These are phyloP conservation scores for Alopecurus myosuroides DNA, from an alignment of 176 grass and related monocot species.

Conservation along the genomic window DNA sequence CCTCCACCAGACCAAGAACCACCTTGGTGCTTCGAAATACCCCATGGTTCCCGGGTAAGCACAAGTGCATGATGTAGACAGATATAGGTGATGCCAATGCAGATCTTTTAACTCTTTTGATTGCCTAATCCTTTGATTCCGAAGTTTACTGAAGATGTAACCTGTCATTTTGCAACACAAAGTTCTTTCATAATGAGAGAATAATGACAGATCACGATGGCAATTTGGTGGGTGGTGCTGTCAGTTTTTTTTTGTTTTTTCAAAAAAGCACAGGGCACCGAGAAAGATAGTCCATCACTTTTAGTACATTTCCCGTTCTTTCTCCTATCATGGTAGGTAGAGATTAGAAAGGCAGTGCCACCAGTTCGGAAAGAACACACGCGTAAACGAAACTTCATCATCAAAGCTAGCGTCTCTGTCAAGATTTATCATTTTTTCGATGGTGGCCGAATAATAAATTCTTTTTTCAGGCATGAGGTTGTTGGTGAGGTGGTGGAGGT, in stretches of 20 bases:
- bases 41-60: slow-evolving; percentile 96
- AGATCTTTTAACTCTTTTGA: not conserved
- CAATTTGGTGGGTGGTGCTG: not conserved
- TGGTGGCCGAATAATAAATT: not conserved
- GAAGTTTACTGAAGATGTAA: not conserved
- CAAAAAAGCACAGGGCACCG: not conserved
- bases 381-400: not conserved
- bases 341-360: not conserved
- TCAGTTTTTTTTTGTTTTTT: not conserved
- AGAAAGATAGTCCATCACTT: not conserved
- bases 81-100: not conserved
- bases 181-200: not conserved
- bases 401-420: not conserved
- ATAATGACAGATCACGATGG: not conserved
- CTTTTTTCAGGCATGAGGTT: slow-evolving; percentile 69
- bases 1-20: slow-evolving; percentile 87
- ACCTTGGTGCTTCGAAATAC: slow-evolving; percentile 85
- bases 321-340: not conserved
- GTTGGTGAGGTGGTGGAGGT: slow-evolving; percentile 89
- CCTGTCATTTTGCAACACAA: not conserved
- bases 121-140: not conserved
- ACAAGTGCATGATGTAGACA: not conserved
- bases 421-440: not conserved
- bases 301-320: not conserved
- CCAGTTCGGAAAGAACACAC: not conserved